Evolutionary conservation across 2,329 filamentous ascomycete species (phyloP), one percentile per base, ranked within the genome.

Genomic region (Fusarium odoratissimum): DNA sequence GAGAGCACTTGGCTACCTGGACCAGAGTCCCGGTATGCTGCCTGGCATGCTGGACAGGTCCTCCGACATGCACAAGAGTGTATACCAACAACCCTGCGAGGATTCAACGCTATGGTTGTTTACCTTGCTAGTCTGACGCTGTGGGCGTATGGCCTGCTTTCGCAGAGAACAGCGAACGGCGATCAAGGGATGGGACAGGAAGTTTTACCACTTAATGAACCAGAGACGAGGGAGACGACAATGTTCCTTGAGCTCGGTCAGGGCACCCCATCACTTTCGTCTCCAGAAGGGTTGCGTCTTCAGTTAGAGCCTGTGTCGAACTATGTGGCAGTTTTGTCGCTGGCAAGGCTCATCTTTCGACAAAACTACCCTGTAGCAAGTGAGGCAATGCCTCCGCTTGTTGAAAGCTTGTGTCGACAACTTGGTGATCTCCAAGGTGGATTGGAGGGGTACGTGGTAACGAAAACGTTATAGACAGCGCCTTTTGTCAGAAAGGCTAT

Each of bases 21-120:
- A 13, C 49, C 62, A n/a, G 75, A 74, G 42, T 67, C 75, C 8
- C 73, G 75, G 17, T 63, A 76, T 46, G 75, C 75, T 30, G 67
- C 56, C 14, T 77, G 75, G 75, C 75, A 76, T 57, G 75, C 75
- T 25, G 75, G 75, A 11, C 75, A 77, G 30, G 64, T 76, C 31
- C 71, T 77, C 35, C 73, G 69, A 28, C 40, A 74, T 49, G 75
- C 75, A 23, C 61, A 72, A 23, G 62, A 69, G 38, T 77, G 62
- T 37, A 68, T 52, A 14, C 58, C 73, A 33, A 69, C 67, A n/a
- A 68, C 70, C 14, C 51, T 77, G 44, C 65, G 54, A 40, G 75
- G 74, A 7, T 77, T 77, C 44, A 67, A 72, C n/a, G 70, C 75
- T 14, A 75, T 76, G 60, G 70, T 64, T 8, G 72, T 77, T 41